phyloP scores from a whole-genome alignment of 192 early-diverging fungal genomes.

The Entophlyctis helioformis region DNA sequence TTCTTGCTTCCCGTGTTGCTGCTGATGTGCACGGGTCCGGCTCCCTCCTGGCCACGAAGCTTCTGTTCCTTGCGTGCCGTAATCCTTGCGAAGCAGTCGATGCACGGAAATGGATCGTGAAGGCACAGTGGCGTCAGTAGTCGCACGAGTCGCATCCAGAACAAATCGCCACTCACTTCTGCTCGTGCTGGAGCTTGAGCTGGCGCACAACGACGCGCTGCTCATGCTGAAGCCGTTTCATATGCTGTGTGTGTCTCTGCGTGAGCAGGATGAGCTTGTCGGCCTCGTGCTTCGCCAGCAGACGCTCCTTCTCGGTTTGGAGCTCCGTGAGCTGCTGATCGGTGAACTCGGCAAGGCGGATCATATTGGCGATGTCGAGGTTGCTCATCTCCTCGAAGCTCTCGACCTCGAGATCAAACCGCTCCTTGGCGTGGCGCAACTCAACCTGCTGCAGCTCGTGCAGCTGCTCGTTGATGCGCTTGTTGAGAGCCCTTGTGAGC shows the following conservation, averaged over 20 bases:
- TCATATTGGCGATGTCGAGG: no score
- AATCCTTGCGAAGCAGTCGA: no score
- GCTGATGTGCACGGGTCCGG: no score
- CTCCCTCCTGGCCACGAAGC: no score
- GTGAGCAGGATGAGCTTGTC: not conserved
- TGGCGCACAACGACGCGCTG: slow-evolving; percentile 18
- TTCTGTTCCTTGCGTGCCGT: no score
- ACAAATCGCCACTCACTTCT: no score
- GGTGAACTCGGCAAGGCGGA: not conserved
- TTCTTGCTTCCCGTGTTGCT: no score
- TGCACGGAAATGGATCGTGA: no score
- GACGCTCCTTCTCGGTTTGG: slow-evolving; percentile 12
- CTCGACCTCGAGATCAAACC: slow-evolving; percentile 13
- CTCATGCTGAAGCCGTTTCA: slow-evolving; percentile 2
- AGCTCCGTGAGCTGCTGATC: slow-evolving; percentile 13
- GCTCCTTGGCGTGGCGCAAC: slow-evolving; percentile 10
- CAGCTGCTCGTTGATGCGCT: slow-evolving; percentile 17
- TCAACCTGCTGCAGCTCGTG: slow-evolving; percentile 19
- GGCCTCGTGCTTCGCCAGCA: no score
- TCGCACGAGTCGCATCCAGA: no score
- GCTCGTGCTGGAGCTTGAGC: slow-evolving; percentile 20
- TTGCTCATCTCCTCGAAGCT: slow-evolving; percentile 7
- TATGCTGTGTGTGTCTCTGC: slow-evolving; percentile 4
- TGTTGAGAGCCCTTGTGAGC: slow-evolving; percentile 6
- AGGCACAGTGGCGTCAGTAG: no score